Base-by-base conservation (phyloP, 768 basidiomycete species). In the Trametes punicea region DNA sequence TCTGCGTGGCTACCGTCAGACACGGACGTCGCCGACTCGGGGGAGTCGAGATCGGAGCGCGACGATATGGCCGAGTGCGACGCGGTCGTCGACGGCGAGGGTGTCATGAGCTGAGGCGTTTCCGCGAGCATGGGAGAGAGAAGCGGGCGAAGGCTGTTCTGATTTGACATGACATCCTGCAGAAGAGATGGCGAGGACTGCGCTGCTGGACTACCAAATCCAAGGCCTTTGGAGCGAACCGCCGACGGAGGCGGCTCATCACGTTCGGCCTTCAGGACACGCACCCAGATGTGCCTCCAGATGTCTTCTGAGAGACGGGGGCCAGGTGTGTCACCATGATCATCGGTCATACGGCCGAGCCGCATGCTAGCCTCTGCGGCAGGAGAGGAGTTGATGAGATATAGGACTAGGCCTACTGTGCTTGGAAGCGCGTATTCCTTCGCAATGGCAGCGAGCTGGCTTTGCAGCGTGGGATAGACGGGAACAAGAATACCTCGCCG, bases 401-500 rank as follows among this genome's bases (percentile, higher is more conserved):
- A 98, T 2, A 98, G 77, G 39, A 90, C 76, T 44, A 98, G 72
- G 5, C 95, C 95, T 13, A 81, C 71, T 0, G 90, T 91, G 62
- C 87, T 92, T 1, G 95, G 95, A 16, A 98, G 75, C 2, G 90
- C 90, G 65, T 94, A 98, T 71, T 98, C 95, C 70, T 86, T 87
- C 13, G 95, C 93, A 48, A 98, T 97, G 6, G 92, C 89, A 20
- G 77, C 76, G 9, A 97, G 73, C 68, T 97, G 95, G 0, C 85
- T 80, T 38, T 91, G 86, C 1, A 98, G 74, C 0, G 87, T 91
- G 5, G 93, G 77, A 67, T 94, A 83, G 0, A 98, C 77, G 0
- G 94, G 88, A 4, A 98, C 81, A 11, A 98, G 77, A n/a, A 84
- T 85, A 7, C 95, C 95, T 25, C 95, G 82, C 13, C 82, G 81